Percentiles rank a stretch among this genome's conserved stretches.
These are phyloP conservation scores for Hyaloscypha finlandica DNA, from an alignment of 495 filamentous ascomycete genomes.

Conservation along the genomic window DNA sequence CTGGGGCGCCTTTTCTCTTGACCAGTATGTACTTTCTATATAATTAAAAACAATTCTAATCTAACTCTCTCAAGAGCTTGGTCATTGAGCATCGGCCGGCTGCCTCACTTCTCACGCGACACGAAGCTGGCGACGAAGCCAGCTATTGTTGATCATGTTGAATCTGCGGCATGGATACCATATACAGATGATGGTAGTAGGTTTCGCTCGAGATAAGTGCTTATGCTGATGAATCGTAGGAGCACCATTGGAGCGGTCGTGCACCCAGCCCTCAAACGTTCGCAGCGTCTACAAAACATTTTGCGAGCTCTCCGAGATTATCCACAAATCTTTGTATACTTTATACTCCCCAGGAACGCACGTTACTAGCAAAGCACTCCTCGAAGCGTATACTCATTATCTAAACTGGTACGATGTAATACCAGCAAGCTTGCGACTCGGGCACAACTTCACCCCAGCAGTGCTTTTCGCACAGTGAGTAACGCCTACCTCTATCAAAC, in stretches of 20 bases:
- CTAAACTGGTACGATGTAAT: constrained; percentile 62
- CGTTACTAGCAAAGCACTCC: constrained; percentile 57
- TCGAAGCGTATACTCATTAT: constrained; percentile 59
- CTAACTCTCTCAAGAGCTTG: constrained; percentile 53
- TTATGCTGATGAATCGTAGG: constrained; percentile 14
- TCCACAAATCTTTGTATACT: constrained; percentile 64
- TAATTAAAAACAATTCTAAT: neutral
- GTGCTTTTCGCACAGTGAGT: constrained; percentile 67
- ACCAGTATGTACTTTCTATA: constrained; percentile 71
- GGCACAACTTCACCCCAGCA: constrained; percentile 59
- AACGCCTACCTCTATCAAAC: neutral
- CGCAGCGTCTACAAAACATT: constrained; percentile 61
- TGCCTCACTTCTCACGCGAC: constrained; percentile 62
- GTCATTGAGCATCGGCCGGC: constrained; percentile 61
- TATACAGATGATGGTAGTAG: constrained; percentile 55
- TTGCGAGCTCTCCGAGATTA: constrained; percentile 66
- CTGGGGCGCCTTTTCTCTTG: constrained; percentile 70
- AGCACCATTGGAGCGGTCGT: constrained; percentile 49
- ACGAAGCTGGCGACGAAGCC: constrained; percentile 59
- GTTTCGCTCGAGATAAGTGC: neutral
- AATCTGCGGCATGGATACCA: constrained; percentile 56
- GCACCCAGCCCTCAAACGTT: constrained; percentile 55
- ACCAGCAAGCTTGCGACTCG: constrained; percentile 57
- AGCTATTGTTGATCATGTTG: constrained; percentile 53
- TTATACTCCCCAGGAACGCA: constrained; percentile 62